A percentile compares a stretch with the other conserved stretches of the same genome.
Conservation (phyloP, 2,329 filamentous ascomycete genomes). For the Exophiala lecanii-corni region DNA sequence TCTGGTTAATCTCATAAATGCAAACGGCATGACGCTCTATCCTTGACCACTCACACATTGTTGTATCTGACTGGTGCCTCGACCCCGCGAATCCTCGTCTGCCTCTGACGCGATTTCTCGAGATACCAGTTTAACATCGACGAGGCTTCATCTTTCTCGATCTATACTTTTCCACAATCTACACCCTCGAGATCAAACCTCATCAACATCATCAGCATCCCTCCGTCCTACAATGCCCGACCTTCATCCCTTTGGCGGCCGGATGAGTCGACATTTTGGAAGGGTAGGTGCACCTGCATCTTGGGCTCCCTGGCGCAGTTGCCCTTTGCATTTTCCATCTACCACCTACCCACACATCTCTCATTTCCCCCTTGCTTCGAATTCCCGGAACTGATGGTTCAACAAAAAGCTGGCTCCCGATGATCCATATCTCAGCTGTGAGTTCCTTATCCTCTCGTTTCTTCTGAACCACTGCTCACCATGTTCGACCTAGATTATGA, state of each 20-base stretch:
- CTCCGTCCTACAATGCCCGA: conserved; percentile 19
- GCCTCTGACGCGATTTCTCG: too few species aligned
- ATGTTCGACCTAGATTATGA: conserved; percentile 52
- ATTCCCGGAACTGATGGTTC: conserved; percentile 1
- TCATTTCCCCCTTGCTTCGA: too few species aligned
- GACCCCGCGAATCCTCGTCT: too few species aligned
- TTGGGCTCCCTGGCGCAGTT: background rate
- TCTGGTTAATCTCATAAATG: too few species aligned
- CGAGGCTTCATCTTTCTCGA: too few species aligned
- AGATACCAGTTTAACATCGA: too few species aligned
- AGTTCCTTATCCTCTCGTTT: conserved; percentile 34
- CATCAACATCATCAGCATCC: too few species aligned
- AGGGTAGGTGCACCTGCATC: conserved; percentile 35
- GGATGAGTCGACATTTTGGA: conserved; percentile 49
- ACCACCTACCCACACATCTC: background rate
- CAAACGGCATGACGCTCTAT: too few species aligned
- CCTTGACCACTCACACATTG: too few species aligned
- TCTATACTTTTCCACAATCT: too few species aligned
- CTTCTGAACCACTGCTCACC: conserved; percentile 1
- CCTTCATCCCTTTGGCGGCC: conserved; percentile 52
- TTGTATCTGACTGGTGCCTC: too few species aligned
- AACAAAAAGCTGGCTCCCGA: conserved; percentile 51
- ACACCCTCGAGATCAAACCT: too few species aligned
- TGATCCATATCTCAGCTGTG: conserved; percentile 66
- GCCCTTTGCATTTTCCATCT: background rate